phyloP scores from a whole-genome alignment of 2,329 filamentous ascomycete genomes.

The Colletotrichum phormii region DNA sequence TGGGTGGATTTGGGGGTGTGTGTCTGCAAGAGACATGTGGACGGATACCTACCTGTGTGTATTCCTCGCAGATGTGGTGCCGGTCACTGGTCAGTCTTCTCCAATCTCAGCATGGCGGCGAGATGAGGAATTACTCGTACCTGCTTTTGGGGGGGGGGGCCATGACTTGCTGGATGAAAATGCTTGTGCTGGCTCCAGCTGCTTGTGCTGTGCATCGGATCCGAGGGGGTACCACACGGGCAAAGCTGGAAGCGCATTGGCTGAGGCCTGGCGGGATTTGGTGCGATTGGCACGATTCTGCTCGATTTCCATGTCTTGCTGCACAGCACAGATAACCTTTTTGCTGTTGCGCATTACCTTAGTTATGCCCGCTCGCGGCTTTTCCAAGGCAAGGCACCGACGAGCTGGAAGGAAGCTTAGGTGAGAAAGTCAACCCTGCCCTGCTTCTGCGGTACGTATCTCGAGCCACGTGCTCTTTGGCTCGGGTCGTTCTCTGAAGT shows the following conservation, averaged over 20 bases:
- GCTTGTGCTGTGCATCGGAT: constrained; percentile 19
- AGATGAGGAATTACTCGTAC: background rate
- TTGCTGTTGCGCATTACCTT: background rate
- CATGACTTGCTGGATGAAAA: background rate
- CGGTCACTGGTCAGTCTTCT: background rate
- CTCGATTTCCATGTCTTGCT: background rate
- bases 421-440: background rate
- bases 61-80: background rate
- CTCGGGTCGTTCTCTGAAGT: constrained; percentile 24
- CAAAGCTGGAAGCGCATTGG: constrained; percentile 25
- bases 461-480: constrained; percentile 30
- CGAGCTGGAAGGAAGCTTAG: background rate
- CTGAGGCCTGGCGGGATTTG: constrained; percentile 1
- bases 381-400: constrained; percentile 2
- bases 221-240: constrained; percentile 1
- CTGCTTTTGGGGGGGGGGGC: constrained; percentile 13
- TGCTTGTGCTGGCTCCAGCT: constrained; percentile 13
- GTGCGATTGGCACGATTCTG: constrained; percentile 23
- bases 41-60: background rate
- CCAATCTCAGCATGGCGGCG: background rate
- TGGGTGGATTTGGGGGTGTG: constrained; percentile 12
- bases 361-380: background rate
- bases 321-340: constrained; percentile 28
- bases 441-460: constrained; percentile 2
- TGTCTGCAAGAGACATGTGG: background rate